Percentiles rank a stretch among this genome's conserved stretches.
Evolutionary conservation across 2,329 filamentous ascomycete genomes (phyloP).

Genomic region (Geosmithia flava): DNA sequence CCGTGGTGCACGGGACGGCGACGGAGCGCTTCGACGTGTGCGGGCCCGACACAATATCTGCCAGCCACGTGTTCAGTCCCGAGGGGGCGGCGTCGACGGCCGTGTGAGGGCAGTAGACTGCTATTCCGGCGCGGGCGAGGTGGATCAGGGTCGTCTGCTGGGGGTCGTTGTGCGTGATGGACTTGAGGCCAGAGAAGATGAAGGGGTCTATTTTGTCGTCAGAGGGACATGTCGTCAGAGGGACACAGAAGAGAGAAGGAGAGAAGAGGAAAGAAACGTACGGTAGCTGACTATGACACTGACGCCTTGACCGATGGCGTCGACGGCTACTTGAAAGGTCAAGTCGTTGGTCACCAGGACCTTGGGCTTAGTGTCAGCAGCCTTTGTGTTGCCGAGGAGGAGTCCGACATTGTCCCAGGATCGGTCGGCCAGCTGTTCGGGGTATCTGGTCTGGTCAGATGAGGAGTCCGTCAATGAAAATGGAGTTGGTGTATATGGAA

Average conservation of each 20-base stretch:
- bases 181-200: conserved; percentile 88
- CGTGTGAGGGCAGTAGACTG: conserved; percentile 92
- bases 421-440: conserved; percentile 76
- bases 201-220: conserved; percentile 59
- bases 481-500: neutral
- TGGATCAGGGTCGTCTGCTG: conserved; percentile 79
- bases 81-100: conserved; percentile 78
- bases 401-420: conserved; percentile 97
- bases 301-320: conserved; percentile 67
- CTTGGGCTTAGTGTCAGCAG: conserved; percentile 13
- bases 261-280: conserved; percentile 21
- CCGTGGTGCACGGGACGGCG: conserved; percentile 28
- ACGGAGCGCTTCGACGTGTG: conserved; percentile 25
- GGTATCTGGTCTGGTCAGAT: conserved; percentile 50
- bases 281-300: conserved; percentile 84
- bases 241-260: neutral
- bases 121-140: conserved; percentile 76
- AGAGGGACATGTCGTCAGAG: neutral
- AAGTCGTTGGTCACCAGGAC: conserved; percentile 71
- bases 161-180: conserved; percentile 69
- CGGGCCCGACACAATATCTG: conserved; percentile 61
- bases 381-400: conserved; percentile 36
- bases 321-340: conserved; percentile 76
- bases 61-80: conserved; percentile 90
- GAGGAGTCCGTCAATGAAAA: neutral